Percentiles rank a stretch among this genome's conserved stretches.
Evolutionary conservation across 768 basidiomycete genomes (phyloP).

Genomic region (Pleurotus salmoneostramineus): DNA sequence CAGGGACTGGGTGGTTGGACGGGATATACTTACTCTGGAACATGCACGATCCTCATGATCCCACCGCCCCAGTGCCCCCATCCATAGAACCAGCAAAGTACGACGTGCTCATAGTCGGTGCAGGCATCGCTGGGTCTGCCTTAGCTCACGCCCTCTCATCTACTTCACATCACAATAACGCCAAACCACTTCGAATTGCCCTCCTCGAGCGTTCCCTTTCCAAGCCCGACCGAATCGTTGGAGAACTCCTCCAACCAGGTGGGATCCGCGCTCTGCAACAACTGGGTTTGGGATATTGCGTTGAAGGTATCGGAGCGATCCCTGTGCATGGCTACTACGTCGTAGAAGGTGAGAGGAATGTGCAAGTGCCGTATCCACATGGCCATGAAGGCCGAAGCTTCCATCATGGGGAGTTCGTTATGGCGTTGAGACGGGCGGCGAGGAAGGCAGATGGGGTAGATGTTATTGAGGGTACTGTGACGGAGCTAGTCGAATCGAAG

Average conservation of each 20-base stretch:
- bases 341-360: slow-evolving; percentile 55
- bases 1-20: too few species aligned
- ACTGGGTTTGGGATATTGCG: slow-evolving; percentile 71
- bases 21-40: too few species aligned
- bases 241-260: slow-evolving; percentile 95
- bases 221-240: slow-evolving; percentile 97
- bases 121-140: slow-evolving; percentile 84
- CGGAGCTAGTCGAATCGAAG: slow-evolving; percentile 63
- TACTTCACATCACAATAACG: slow-evolving; percentile 25
- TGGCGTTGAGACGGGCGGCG: slow-evolving; percentile 68
- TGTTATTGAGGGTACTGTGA: slow-evolving; percentile 83
- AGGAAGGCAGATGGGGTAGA: slow-evolving; percentile 60
- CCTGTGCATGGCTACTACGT: slow-evolving; percentile 86
- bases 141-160: slow-evolving; percentile 83
- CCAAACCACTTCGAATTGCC: slow-evolving; percentile 67
- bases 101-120: slow-evolving; percentile 88
- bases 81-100: slow-evolving; percentile 28
- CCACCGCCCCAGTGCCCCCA: not conserved
- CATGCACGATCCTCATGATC: too few species aligned
- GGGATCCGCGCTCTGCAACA: slow-evolving; percentile 72
- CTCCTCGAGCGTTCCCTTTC: slow-evolving; percentile 88
- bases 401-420: slow-evolving; percentile 91
- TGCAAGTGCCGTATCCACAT: slow-evolving; percentile 87
- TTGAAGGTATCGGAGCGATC: slow-evolving; percentile 86
- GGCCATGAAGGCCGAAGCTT: slow-evolving; percentile 76